phyloP scores from a whole-genome alignment of 1,139 yeast genomes.

The Saccharomyces hybrid region DNA sequence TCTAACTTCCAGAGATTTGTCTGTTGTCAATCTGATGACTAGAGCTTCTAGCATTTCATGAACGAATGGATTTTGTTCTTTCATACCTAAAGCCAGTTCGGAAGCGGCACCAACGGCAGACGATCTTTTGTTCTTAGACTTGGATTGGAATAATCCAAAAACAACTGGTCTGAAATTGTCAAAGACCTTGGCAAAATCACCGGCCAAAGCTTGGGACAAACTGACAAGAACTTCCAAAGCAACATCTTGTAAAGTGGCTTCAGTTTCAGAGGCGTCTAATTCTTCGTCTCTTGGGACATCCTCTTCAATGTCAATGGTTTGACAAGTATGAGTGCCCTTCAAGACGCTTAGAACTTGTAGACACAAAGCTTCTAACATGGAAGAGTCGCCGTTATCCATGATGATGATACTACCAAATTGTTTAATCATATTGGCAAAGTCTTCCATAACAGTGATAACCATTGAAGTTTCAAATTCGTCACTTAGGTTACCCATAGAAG shows the following conservation, averaged over 20 bases:
- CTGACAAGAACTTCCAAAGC: slow-evolving; percentile 79
- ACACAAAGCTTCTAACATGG: slow-evolving; percentile 58
- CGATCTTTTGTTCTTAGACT: slow-evolving; percentile 69
- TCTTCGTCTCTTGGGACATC: slow-evolving; percentile 44
- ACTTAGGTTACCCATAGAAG: slow-evolving; percentile 56
- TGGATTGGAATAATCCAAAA: slow-evolving; percentile 51
- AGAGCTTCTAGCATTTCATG: slow-evolving; percentile 66
- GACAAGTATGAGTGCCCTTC: slow-evolving; percentile 78
- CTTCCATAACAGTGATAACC: slow-evolving; percentile 75
- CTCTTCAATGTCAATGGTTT: slow-evolving; percentile 54
- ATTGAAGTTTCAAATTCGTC: slow-evolving; percentile 78
- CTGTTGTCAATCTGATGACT: slow-evolving; percentile 60
- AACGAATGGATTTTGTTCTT: slow-evolving; percentile 56
- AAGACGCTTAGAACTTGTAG: slow-evolving; percentile 62
- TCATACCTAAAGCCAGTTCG: slow-evolving; percentile 75
- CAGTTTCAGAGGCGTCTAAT: slow-evolving; percentile 77
- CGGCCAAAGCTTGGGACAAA: slow-evolving; percentile 60
- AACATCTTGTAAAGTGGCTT: slow-evolving; percentile 74
- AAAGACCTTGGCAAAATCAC: slow-evolving; percentile 65
- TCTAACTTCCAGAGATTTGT: slow-evolving; percentile 80
- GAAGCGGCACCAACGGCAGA: slow-evolving; percentile 86
- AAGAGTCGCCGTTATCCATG: slow-evolving; percentile 52
- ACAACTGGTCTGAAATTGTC: slow-evolving; percentile 64
- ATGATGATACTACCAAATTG: slow-evolving; percentile 68
- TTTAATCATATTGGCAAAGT: slow-evolving; percentile 61